Evolutionary conservation across 2,329 filamentous ascomycete genomes (phyloP), one percentile per base, ranked within the genome.

Genomic region (Didymella pomorum): DNA sequence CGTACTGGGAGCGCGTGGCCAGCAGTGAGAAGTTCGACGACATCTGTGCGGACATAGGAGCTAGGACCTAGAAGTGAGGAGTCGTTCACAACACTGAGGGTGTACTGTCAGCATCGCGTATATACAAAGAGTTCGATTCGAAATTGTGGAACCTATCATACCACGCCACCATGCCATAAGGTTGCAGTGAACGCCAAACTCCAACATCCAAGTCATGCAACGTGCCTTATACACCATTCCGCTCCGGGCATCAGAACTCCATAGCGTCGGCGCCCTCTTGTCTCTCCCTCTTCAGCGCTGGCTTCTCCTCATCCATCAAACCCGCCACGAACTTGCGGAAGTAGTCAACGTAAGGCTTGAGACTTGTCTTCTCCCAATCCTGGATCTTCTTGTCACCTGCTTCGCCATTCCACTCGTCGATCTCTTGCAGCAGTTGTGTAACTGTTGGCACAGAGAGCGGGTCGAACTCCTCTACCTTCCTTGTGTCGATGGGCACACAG

Each of bases 331-430:
- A 96, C 0, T 83, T 84, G 66, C 90, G 86, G 78, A 99, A 98
- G 67, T 89, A 89, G 57, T 98, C 93, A 33, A 98, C 87, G 74
- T 96, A 98, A 9, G 93, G 92, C 80, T 90, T 96, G 72, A 99
- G 78, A 65, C 92, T 92, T 23, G 95, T 99, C 86, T 98, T 99
- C 79, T 99, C 94, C 88, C 94, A 98, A 73, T 99, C 95, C 66
- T 89, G 86, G 46, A 91, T 70, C 55, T 80, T 81, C 69, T 83
- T 86, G 62, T 81, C 80, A 0, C 80, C 80, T 62, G 80, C 80
- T 0, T 80, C 80, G 6, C 71, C 72, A 67, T 87, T 84, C 87
- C 92, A 98, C 20, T 85, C 81, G 75, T 99, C 93, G 69, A 99
- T 96, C 80, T 99, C 93, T 5, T 81, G 82, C 21, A 98, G 79